Evolutionary conservation across 2,329 filamentous ascomycete species (phyloP), one percentile per base, ranked within the genome.

Genomic region (Sarocladiaceae sp.): DNA sequence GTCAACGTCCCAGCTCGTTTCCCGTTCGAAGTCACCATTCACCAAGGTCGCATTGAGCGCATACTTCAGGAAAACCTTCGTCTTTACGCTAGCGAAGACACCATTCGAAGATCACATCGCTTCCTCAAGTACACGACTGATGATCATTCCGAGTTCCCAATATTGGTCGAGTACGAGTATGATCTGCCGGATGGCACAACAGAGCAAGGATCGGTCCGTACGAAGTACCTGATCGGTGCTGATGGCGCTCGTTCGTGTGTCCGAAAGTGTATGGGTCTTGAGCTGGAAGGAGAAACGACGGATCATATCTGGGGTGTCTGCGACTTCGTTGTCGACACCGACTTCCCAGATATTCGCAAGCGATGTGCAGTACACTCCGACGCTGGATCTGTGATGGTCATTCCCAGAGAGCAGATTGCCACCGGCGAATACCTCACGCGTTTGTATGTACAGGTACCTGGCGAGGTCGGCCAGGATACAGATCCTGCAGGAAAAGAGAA

Each of bases 241-340:
- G 62, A 64, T 26, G 62, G 62, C 0, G 60, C 62, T 18, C 62
- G 63, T 15, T 62, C 60, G 1, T 56, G 54, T 48, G 61, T 63
- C 2, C 56, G 62, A 3, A 59, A 56, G 3, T 53, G 53, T 3
- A 55, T 64, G 2, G 60, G 62, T 5, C 56, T 64, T 10, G 57
- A 53, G 39, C 57, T 64, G 6, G 58, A 59, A 3, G 62, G 62
- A 4, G 62, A 64, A 13, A 62, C 62, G 4, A 63, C 54, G 0
- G 60, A 64, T 26, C 60, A 62, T 2, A 60, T 64, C 42, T 64
- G 62, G 62, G 62, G 62, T 2, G 62, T 64, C 2, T 55, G 63
- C 7, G 62, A 64, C 5, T 51, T 64, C 18, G 59, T 59, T 13
- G 57, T 59, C 1, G 55, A 60, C 8, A 64, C 62, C 3, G 59